Conservation (phyloP, 176 grass and related monocot species). For the Phragmites australis region DNA sequence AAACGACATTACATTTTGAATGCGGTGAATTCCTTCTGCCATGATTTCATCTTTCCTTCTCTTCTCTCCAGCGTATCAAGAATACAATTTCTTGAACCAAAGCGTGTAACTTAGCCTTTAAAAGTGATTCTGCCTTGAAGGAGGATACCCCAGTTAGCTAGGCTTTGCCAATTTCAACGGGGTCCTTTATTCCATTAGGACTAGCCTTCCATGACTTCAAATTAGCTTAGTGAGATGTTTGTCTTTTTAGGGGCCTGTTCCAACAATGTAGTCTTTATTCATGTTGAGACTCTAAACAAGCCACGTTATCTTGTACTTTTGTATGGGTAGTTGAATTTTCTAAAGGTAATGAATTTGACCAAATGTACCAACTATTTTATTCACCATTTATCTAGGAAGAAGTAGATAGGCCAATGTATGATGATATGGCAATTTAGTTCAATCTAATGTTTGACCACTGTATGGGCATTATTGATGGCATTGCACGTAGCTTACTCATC, state of each 20-base stretch:
- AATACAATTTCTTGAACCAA: neutral
- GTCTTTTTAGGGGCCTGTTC: neutral
- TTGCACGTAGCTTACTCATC: neutral
- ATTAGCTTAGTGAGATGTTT: conserved; percentile 4
- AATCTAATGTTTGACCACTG: neutral
- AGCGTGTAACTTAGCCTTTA: neutral
- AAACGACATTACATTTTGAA: neutral
- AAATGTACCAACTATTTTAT: conserved; percentile 16
- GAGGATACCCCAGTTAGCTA: neutral
- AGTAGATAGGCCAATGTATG: neutral
- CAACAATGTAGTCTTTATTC: conserved; percentile 15
- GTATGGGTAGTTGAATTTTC: neutral
- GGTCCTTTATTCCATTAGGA: neutral
- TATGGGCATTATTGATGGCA: neutral
- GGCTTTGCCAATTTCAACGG: neutral
- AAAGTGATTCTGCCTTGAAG: neutral
- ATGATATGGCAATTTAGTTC: conserved; percentile 26
- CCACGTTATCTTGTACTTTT: conserved; percentile 2
- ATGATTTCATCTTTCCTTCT: neutral
- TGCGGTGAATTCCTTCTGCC: neutral
- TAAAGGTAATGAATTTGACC: neutral
- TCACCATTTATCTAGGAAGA: conserved; percentile 16
- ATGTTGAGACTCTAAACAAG: conserved; percentile 16
- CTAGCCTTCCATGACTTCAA: neutral
- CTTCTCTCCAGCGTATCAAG: neutral